Percentiles rank a stretch among this genome's conserved stretches.
Conservation (phyloP, 352 stramenopile species). For the Pythium insidiosum region DNA sequence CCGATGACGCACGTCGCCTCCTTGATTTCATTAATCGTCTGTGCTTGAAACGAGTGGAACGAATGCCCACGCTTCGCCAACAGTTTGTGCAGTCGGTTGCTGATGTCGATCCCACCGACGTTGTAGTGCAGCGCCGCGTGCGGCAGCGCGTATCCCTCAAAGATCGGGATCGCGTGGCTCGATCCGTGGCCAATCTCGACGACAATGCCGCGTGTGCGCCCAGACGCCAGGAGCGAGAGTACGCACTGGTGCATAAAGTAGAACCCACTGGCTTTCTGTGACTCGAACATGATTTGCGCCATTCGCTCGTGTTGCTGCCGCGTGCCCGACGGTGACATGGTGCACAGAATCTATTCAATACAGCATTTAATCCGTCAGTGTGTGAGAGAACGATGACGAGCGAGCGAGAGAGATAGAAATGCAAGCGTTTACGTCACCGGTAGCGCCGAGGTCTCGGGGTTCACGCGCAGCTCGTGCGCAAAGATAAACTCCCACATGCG, state of each 20-base stretch:
- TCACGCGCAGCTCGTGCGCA: conserved; percentile 61
- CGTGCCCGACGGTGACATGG: conserved; percentile 38
- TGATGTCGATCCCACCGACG: conserved; percentile 72
- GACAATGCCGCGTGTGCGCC: conserved; percentile 78
- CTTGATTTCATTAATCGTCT: conserved; percentile 86
- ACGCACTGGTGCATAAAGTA: conserved; percentile 83
- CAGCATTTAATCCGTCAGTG: no score
- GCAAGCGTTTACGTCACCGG: conserved; percentile 21
- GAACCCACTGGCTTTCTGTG: conserved; percentile 70
- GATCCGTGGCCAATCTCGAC: conserved; percentile 83
- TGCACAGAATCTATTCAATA: conserved; percentile 65
- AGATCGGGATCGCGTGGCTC: conserved; percentile 81
- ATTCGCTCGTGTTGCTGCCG: conserved; percentile 73
- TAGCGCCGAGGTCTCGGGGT: conserved; percentile 61
- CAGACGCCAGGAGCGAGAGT: conserved; percentile 81
- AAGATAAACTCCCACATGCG: conserved; percentile 84
- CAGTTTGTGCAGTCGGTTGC: conserved; percentile 55
- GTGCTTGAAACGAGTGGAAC: conserved; percentile 55
- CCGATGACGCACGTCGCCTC: conserved; percentile 43
- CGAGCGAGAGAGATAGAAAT: no score
- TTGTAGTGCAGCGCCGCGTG: conserved; percentile 65
- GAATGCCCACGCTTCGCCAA: conserved; percentile 59
- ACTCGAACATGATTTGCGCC: conserved; percentile 85
- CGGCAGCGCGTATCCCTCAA: conserved; percentile 74
- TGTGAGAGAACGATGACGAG: no score